Evolutionary conservation across 495 filamentous ascomycete genomes (phyloP), one percentile per base, ranked within the genome.

Genomic region (Cryomyces antarcticus): DNA sequence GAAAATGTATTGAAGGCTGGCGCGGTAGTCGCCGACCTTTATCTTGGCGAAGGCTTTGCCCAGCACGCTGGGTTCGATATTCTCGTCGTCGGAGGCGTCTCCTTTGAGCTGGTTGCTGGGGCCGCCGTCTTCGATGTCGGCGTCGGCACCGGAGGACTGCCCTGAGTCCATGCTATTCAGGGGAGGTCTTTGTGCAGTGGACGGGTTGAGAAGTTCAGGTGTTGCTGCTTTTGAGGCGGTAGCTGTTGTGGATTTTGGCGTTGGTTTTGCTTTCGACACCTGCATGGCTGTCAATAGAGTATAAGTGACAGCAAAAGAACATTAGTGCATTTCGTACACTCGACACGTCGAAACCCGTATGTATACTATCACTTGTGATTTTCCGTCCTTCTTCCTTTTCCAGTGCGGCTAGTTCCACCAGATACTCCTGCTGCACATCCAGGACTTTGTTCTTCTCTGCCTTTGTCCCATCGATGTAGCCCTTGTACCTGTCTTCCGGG

Each of bases 331-430:
- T 89, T 44, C 72, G 59, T 39, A 97, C 71, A 47, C 77, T 66
- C 3, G 84, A 85, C 51, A 70, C 79, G 57, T 89, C 75, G 57
- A 97, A 97, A 7, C 89, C 89, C 5, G 77, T 83, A 55, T 93
- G 85, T 46, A 93, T 73, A 47, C 69, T 62, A 51, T 96, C 92
- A 52, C 85, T 95, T 2, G 89, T 97, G 49, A 97, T 97, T 59
- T 97, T 94, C 48, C 71, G 69, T 37, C 67, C 59, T 54, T 95
- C 87, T 44, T 89, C 84, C 61, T 78, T 81, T 64, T 95, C 87
- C 13, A 97, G 63, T 58, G 83, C 70, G 5, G 67, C 78, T 41
- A 96, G 66, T 62, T 80, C 83, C 44, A 61, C 59, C 31, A 72
- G 46, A 39, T 95, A 62, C 49, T 94, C 69, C 41, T 67, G 69